phyloP scores from a whole-genome alignment of 2,329 filamentous ascomycete genomes.

The Clarireedia homoeocarpa region DNA sequence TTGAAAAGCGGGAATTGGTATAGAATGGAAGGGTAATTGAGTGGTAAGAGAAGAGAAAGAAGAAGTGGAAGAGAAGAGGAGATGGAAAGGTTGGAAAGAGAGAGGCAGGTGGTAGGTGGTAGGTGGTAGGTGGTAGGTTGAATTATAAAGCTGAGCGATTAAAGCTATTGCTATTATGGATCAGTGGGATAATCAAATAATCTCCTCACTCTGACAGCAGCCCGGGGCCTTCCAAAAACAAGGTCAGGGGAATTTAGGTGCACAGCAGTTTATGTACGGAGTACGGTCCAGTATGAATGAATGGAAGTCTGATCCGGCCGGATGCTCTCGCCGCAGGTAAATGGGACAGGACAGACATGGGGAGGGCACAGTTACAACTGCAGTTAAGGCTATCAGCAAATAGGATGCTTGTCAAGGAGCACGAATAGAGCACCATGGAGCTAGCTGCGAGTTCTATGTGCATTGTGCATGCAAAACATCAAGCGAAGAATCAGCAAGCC shows the following conservation, averaged over 20 bases:
- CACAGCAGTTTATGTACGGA: conserved; percentile 5
- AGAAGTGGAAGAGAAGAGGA: background rate
- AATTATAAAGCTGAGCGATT: conserved; percentile 19
- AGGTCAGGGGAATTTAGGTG: conserved; percentile 14
- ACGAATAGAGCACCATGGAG: conserved; percentile 15
- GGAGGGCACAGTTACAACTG: background rate
- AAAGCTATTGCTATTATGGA: background rate
- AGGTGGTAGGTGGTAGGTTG: conserved; percentile 18
- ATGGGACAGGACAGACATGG: background rate
- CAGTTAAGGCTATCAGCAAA: conserved; percentile 17
- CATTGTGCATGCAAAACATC: conserved; percentile 16
- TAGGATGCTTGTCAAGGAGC: conserved; percentile 17
- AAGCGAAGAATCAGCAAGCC: conserved; percentile 14
- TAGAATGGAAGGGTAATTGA: too few species aligned
- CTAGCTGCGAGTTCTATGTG: too few species aligned
- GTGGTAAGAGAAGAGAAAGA: too few species aligned
- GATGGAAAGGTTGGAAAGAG: background rate
- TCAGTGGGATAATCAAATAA: conserved; percentile 11
- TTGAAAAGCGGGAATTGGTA: too few species aligned
- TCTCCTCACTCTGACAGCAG: conserved; percentile 17
- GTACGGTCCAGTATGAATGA: conserved; percentile 1
- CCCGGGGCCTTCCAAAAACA: conserved; percentile 9
- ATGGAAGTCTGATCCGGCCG: too few species aligned
- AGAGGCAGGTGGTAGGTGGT: conserved; percentile 7
- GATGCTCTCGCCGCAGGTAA: too few species aligned